Percentiles rank a stretch among this genome's conserved stretches.
phyloP scores from a whole-genome alignment of 257 asterid species.

The Asclepias syriaca region DNA sequence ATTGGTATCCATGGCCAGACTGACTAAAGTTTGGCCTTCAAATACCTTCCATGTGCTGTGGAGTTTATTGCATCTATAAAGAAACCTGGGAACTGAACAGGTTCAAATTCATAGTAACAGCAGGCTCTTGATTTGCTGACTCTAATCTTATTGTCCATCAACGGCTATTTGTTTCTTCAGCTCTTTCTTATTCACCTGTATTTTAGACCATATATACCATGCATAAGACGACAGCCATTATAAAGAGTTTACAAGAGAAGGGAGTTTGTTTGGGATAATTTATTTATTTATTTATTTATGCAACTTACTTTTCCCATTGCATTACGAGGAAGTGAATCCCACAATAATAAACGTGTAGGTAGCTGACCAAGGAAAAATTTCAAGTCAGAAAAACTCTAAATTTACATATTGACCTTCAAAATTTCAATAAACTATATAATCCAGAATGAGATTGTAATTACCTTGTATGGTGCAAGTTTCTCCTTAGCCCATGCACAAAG shows the following conservation, averaged over 20 bases:
- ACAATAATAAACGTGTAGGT: conserved; percentile 65
- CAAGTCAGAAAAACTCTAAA: too few relatives aligned
- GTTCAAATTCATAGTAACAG: too few relatives aligned
- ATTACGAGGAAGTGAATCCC: conserved; percentile 86
- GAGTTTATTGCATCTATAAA: background rate
- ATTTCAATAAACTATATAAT: background rate
- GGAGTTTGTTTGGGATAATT: background rate
- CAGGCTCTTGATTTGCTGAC: background rate
- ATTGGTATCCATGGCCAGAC: too few relatives aligned
- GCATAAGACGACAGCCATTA: too few relatives aligned
- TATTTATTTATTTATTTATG: background rate
- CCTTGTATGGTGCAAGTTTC: conserved; percentile 98
- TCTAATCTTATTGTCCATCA: conserved; percentile 2
- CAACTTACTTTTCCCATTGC: conserved; percentile 90
- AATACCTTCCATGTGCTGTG: background rate
- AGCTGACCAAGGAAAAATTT: conserved; percentile 34
- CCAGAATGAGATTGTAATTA: conserved; percentile 14
- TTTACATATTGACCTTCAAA: background rate
- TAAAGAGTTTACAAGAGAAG: background rate
- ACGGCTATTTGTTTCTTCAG: conserved; percentile 55
- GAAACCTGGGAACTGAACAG: background rate
- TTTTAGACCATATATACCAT: background rate
- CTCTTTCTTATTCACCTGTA: conserved; percentile 83
- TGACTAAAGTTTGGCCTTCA: background rate
- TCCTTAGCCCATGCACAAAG: conserved; percentile 81